phyloP scores from a whole-genome alignment of 1,139 yeast genomes.

The Saccharomyces pastorianus region DNA sequence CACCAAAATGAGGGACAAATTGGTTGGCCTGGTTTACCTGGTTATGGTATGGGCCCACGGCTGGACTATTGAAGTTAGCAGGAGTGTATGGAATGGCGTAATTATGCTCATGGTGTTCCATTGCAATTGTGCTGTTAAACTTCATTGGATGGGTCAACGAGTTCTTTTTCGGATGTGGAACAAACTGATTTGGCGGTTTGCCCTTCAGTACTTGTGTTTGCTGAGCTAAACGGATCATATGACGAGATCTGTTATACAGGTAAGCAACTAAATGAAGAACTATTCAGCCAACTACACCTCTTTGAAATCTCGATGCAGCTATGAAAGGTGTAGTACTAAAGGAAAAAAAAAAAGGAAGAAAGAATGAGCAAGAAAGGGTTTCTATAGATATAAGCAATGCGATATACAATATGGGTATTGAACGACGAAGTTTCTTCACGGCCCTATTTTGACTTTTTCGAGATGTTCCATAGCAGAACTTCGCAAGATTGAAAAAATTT shows the following conservation, averaged over 20 bases:
- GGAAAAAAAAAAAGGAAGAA: neutral
- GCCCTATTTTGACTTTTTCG: neutral
- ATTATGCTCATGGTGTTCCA: slow-evolving; percentile 5
- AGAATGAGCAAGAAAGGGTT: neutral
- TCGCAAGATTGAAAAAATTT: neutral
- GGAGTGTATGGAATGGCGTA: neutral
- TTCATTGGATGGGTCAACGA: slow-evolving; percentile 6
- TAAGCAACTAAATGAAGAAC: neutral
- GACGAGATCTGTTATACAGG: neutral
- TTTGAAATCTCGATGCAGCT: neutral
- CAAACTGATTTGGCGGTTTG: slow-evolving; percentile 22
- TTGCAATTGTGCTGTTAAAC: slow-evolving; percentile 5
- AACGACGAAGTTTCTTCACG: neutral
- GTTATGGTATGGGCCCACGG: neutral
- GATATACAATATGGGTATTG: neutral
- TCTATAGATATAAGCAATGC: neutral
- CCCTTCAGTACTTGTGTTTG: slow-evolving; percentile 24
- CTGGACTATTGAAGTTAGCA: neutral
- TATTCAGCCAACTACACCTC: neutral
- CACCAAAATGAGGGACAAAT: slow-evolving; percentile 15
- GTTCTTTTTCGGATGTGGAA: slow-evolving; percentile 8
- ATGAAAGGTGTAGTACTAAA: too few species aligned
- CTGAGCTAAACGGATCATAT: slow-evolving; percentile 25
- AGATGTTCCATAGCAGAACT: neutral
- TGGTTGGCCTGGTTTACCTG: slow-evolving; percentile 17